Evolutionary conservation across 371 early-diverging fungal genomes (phyloP).

Genomic region (Rhizopus stolonifer): DNA sequence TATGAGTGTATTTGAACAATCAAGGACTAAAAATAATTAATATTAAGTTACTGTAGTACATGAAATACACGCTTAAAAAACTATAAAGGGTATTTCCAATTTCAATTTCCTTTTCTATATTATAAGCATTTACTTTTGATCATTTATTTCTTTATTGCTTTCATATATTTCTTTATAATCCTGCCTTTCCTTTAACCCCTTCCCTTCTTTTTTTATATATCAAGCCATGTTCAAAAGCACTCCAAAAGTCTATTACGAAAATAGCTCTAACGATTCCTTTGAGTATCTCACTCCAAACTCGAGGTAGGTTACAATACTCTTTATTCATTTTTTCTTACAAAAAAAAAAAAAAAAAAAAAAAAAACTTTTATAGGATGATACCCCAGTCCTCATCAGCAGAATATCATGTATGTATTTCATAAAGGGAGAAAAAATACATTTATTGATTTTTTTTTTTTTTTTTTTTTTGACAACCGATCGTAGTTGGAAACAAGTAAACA

Average conservation of each 20-base stretch:
- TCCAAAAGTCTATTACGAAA: neutral
- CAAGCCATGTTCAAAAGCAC: conserved; percentile 12
- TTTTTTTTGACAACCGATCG: conserved; percentile 7
- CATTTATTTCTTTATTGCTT: conserved; percentile 1
- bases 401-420: conserved; percentile 19
- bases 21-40: neutral
- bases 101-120: neutral
- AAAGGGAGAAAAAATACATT: too few species aligned
- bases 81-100: neutral
- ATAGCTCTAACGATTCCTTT: conserved; percentile 1
- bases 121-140: neutral
- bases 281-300: conserved; percentile 18
- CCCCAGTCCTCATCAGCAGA: conserved; percentile 11
- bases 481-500: conserved; percentile 19
- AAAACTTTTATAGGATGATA: too few species aligned
- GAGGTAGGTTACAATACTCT: conserved; percentile 8
- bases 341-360: too few species aligned
- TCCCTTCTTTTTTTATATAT: neutral
- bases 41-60: conserved; percentile 1
- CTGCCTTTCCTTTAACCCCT: neutral
- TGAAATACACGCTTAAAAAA: neutral
- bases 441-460: neutral
- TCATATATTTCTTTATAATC: neutral
- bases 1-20: neutral
- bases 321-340: neutral